Evolutionary conservation across 495 filamentous ascomycete species (phyloP), one percentile per base, ranked within the genome.

Genomic region (Aspergillus coremiiformis): DNA sequence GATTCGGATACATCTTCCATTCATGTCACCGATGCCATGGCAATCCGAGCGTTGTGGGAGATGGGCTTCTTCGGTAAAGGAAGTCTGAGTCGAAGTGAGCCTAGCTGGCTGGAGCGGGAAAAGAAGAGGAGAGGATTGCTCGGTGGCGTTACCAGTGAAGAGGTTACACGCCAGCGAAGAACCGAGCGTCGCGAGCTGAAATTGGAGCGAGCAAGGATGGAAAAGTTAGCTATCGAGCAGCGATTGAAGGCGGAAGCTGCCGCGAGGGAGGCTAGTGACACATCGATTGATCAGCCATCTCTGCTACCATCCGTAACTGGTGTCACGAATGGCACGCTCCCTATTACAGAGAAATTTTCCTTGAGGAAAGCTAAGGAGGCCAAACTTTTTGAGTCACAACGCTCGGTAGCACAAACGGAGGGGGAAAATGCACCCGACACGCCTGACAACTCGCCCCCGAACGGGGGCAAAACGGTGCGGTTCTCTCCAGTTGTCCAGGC

Each of bases 41-140:
- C 87, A 1, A 84, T 94, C 43, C 78, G 84, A 32, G 86, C 84
- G 8, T 70, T 99, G 23, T 99, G 93, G 93, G 86, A 95, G 65
- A 84, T 88, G 63, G 93, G 93, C 1, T 97, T 97, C 68, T 99
- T 89, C 66, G 93, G 93, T 39, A 96, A 95, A 68, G 93, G 93
- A 43, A 89, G 72, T 48, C 74, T 97, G 53, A 96, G 90, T 66
- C 82, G 93, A 57, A 95, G 89, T 68, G 91, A 97, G 64, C 93
- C 92, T 3, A 89, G 81, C 49, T 99, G 93, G 93, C 66, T 96
- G 47, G 86, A 85, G 45, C 76, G 87, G 44, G 89, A 95, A 63
- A 87, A 86, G 61, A 80, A 80, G 45, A 78, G 83, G 52, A 74
- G 80, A 39, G 89, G 87, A 4, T 56, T 82, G 10, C 67, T 79